Base-by-base conservation (phyloP, 1,139 yeast genomes). In the Suzukiozyma palmioleophila region DNA sequence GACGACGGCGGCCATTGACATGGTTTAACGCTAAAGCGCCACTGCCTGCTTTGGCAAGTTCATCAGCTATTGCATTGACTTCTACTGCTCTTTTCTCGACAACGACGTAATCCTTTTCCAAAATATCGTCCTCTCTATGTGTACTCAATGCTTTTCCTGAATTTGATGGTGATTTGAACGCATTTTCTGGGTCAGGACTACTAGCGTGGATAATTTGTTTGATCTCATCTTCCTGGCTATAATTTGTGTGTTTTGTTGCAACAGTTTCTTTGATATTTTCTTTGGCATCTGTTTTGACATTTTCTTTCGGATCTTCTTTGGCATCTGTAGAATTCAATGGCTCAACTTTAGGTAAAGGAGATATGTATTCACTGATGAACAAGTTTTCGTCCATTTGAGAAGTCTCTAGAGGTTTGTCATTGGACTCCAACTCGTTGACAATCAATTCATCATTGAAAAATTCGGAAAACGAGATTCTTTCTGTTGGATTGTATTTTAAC, bases 1-100 rank as follows among this genome's bases (percentile, higher is more conserved):
- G 39, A 10, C 51, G 37, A 8, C 48, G 35, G 16, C 25, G 31
- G 16, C 50, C 43, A 14, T 48, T 48, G 11, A 46, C 37, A 38
- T 46, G 41, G 35, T 55, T 54, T 39, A 74, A 70, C 0, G 79
- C 82, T 18, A 66, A 70, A 3, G 73, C 77, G 1, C 81, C 79
- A 39, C 77, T 65, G 1, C 86, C 85, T 2, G 84, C 81, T 46
- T 75, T 74, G 2, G 86, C 92, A 40, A 90, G 67, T 56, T 89
- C 95, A 60, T 92, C 97, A 8, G 97, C 97, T 41, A 92, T 69
- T 1, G 96, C 94, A 63, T 92, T 92, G 9, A 92, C 95, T 59
- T 92, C 97, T 3, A 92, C 97, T 0, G 94, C 88, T 39, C 95
- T 75, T 59, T 89, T 90, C 58, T 92, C 97, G 21, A 92, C 92